Base-by-base conservation (phyloP, 768 basidiomycete species). In the Trametes villosa region DNA sequence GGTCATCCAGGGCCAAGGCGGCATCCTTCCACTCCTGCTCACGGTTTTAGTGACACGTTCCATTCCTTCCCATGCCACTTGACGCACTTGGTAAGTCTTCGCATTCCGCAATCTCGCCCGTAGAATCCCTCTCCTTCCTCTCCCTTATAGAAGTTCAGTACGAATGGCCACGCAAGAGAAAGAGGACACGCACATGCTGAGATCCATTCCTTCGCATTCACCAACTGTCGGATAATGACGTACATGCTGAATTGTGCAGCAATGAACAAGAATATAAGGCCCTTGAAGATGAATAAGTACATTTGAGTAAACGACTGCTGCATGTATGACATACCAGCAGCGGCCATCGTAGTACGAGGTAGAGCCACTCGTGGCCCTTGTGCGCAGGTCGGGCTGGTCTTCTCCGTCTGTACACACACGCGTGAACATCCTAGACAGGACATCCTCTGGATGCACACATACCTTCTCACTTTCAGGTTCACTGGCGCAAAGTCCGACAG, bases 181-280 rank as follows among this genome's bases (percentile, higher is more conserved):
- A 55, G 9, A 20, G 22, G 1, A 12, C 41, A 71, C 79, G 65
- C 70, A 95, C 95, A 98, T 47, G 94, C 94, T 26, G 89, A 86
- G 44, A 96, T 71, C 85, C 88, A 98, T 75, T 99, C 96, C 71
- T 97, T 93, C 4, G 92, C 83, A 70, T 98, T 98, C 42, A 99
- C 97, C 18, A 96, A 69, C 72, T 99, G 96, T 17, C 96, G 81
- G 47, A 94, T 92, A 34, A 92, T 64, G 38, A 98, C 84, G 68
- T 99, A 99, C 27, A 90, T 72, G 15, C 91, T 81, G 71, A 98
- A 98, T 73, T 98, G 90, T 15, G 80, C 79, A 38, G 85, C 81
- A 57, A 98, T 97, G 74, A 97, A 84, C 6, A 87, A 53, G 66
- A 93, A 92, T 33, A 98, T 91, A 63, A 96, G 84, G 60, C 81